Base-by-base conservation (phyloP, 2,329 filamentous ascomycete species). In the Chaetomium strumarium region DNA sequence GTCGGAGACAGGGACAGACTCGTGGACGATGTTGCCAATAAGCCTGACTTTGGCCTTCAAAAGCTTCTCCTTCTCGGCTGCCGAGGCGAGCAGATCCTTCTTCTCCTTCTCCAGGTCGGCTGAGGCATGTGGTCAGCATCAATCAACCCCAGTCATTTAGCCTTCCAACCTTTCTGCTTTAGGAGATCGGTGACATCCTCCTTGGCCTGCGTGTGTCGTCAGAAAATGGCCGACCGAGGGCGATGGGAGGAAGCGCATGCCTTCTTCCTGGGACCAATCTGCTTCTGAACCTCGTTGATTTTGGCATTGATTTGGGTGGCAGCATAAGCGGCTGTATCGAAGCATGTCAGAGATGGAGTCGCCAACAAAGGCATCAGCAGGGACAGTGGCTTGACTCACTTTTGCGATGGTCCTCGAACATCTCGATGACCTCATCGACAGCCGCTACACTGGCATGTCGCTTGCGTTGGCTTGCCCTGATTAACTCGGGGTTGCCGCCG, bases 221-320 rank as follows among this genome's bases (percentile, higher is more conserved):
- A 58, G 53, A 55, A 41, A n/a, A 10, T 34, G 10, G n/a, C 12
- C 20, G 8, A 29, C 14, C 39, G 17, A 24, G 19, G 11, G n/a
- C 17, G 14, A 13, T 2, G 40, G 19, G 34, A 20, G 17, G 29
- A 29, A 38, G 30, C 20, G 40, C 64, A 55, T 60, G 83, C 84
- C 84, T 95, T 96, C 76, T 95, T 96, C 78, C 92, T 95, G 64
- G 81, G 75, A 16, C 88, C 90, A 66, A 97, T 95, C 68, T 90
- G 83, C 73, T 95, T 96, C 69, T 95, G 88, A 30, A 90, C 80
- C 17, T 81, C 84, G 73, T 97, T 97, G 71, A 96, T 91, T 73
- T 88, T 84, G 63, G 83, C 84, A 60, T 86, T 86, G 62, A 93
- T 80, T 69, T 95, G 89, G 17, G 85, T 89, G 44, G 62, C 60